Base-by-base conservation (phyloP, 139 green algal genomes). In the Deuterostichococcus epilithicus region DNA sequence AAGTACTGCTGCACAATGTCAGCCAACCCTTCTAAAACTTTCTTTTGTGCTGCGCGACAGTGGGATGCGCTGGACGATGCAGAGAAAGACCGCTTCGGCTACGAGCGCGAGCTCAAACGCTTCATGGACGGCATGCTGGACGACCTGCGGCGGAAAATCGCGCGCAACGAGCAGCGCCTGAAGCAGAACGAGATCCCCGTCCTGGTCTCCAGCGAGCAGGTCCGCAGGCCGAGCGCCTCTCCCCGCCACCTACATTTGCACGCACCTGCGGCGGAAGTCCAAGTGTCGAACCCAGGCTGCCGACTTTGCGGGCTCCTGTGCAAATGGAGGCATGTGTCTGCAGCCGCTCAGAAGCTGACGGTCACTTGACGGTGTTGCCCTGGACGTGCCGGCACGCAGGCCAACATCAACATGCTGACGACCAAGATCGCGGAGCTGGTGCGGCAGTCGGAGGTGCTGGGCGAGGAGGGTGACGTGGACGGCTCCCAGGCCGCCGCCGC, bases 381-480 rank as follows among this genome's bases (percentile, higher is more conserved):
- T n/a, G n/a, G n/a, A n/a, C n/a, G n/a, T n/a, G n/a, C n/a, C n/a
- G n/a, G n/a, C n/a, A n/a, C n/a, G 52, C 32, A 72, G 72, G 69
- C 59, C 74, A 59, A 42, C n/a, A 39, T 87, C 66, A 75, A 86
- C 22, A 72, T 66, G 38, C 68, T 90, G 74, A 63, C 38, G 2
- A 63, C 39, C 1, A 68, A 84, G 59, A 80, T 88, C 32, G 68
- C 79, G n/a, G 86, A 89, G 34, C 45, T 85, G 76, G 36, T 89
- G 68, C 52, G 42, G 20, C 67, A 59, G 28, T 77, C 83, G 26
- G 79, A 84, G 63, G 47, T 26, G 35, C 67, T 85, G 74, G 86
- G 84, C 25, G 86, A 90, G 76, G 68, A 88, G 66, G 86, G 86
- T 35, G 80, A 90, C 58, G 75, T 90, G 25, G 86, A 90, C 73